phyloP scores from a whole-genome alignment of 352 stramenopile species.

The Phytophthora meadii region DNA sequence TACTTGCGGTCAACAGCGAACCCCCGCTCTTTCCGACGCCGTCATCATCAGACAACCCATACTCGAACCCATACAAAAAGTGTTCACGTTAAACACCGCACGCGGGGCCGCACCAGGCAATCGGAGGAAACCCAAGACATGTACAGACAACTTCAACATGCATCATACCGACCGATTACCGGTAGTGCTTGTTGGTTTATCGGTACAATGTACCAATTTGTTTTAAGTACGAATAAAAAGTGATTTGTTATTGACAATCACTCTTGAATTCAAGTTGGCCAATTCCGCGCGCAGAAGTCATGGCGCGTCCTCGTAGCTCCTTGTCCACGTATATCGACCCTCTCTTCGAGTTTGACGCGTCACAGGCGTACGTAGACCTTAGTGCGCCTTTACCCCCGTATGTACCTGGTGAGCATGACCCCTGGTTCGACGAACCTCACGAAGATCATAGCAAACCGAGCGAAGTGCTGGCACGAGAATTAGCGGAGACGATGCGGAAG shows the following conservation, averaged over 20 bases:
- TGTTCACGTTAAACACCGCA: conserved; percentile 3
- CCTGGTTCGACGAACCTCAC: conserved; percentile 75
- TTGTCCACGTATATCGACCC: conserved; percentile 42
- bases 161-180: background rate
- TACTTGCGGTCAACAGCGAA: conserved; percentile 3
- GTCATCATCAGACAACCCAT: conserved; percentile 19
- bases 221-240: background rate
- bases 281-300: conserved; percentile 8
- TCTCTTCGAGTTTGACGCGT: conserved; percentile 82
- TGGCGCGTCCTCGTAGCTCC: conserved; percentile 16
- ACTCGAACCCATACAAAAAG: conserved; percentile 7
- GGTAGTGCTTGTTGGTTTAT: too few relatives aligned
- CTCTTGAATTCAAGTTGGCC: conserved; percentile 2
- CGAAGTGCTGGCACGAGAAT: conserved; percentile 52
- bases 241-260: background rate
- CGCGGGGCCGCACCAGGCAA: conserved; percentile 10
- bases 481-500: conserved; percentile 22
- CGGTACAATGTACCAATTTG: too few relatives aligned
- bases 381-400: conserved; percentile 30
- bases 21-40: background rate
- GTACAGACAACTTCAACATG: conserved; percentile 20
- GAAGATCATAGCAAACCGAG: conserved; percentile 62
- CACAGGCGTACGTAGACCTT: conserved; percentile 65
- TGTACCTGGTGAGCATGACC: conserved; percentile 41
- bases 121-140: conserved; percentile 23